Base-by-base conservation (phyloP, 768 basidiomycete genomes). In the Tubosaeta brunneosetosa region DNA sequence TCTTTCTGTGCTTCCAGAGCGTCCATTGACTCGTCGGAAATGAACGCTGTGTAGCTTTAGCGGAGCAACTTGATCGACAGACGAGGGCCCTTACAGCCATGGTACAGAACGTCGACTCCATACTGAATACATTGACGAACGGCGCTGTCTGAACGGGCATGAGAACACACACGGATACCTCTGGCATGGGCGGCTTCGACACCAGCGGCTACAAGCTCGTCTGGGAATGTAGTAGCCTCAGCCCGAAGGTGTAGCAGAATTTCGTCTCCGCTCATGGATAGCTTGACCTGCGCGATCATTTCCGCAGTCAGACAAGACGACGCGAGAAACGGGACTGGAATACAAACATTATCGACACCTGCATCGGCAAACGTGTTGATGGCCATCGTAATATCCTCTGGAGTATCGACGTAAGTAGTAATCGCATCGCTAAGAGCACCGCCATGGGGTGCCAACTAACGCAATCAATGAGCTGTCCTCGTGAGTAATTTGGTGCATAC, bases 221-320 rank as follows among this genome's bases (percentile, higher is more conserved):
- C 71, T 0, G 66, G 37, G 50, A 73, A 72, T 9, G 71, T 73
- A 10, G 55, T 71, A 37, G 64, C 62, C 49, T 72, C 71, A 5
- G 71, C 69, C 1, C 70, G 67, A 38, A 72, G 64, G 17, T 59
- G 34, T 26, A 70, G 67, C 0, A 67, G 68, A 27, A 70, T 68
- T 45, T 72, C 70, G 11, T 73, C 71, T 0, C 71, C 71, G 11
- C 65, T 69, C 71, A 73, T 73, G 3, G 61, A 67, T 13, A 73
- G 48, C 42, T 73, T 73, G 57, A 71, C 44, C 63, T 73, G 26
- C 22, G 6, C n/a, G 11, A 26, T 3, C 17, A 27, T 34, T 11
- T 32, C 49, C 12, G 22, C 8, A 26, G 22, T 59, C 25, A 47
- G 41, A 49, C 1, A 26, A n/a, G n/a, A n/a, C n/a, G n/a, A n/a